Base-by-base conservation (phyloP, 768 basidiomycete species). In the Suillus sp. region DNA sequence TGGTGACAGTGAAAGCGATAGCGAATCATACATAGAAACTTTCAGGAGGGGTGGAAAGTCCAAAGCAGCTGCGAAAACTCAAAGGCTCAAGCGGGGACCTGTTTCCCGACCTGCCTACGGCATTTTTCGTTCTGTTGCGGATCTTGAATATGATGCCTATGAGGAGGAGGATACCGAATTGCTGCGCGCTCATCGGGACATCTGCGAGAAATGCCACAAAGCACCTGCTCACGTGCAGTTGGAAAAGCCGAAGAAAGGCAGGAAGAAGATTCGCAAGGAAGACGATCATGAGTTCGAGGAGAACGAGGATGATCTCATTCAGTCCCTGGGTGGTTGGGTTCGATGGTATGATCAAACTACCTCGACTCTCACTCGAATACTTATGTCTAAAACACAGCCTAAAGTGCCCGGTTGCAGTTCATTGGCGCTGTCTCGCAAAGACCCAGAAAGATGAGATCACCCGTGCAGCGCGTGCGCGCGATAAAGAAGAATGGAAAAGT, bases 291-390 rank as follows among this genome's bases (percentile, higher is more conserved):
- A 86, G 57, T 61, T 66, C 3, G 69, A 74, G 11, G 85, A 83
- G 22, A 81, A 85, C 35, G 87, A 89, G 48, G 77, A 81, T 42
- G 83, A 85, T 42, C 78, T 76, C 55, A 75, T 86, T 11, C 75
- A 65, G 14, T 71, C 73, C 8, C 76, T 89, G 53, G 93, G 93
- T 14, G 93, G 93, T 32, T 95, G 93, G 93, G 86, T 94, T 66
- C 83, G 86, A 76, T 95, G 93, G 92, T 92, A 72, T 62, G 83
- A 32, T 76, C 50, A 37, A 57, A n/a, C n/a, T 42, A 0, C 37
- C 20, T 42, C 5, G 48, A 35, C 50, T 22, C 60, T 62, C 6
- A 48, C 50, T 53, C 50, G 60, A 48, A 37, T 45, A 20, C 42
- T 64, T 47, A 55, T 72, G 38, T 10, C 47, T 3, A 27, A 57